These are phyloP conservation scores for Allium fistulosum DNA, from an alignment of 106 monocot species.

Conservation along the genomic window DNA sequence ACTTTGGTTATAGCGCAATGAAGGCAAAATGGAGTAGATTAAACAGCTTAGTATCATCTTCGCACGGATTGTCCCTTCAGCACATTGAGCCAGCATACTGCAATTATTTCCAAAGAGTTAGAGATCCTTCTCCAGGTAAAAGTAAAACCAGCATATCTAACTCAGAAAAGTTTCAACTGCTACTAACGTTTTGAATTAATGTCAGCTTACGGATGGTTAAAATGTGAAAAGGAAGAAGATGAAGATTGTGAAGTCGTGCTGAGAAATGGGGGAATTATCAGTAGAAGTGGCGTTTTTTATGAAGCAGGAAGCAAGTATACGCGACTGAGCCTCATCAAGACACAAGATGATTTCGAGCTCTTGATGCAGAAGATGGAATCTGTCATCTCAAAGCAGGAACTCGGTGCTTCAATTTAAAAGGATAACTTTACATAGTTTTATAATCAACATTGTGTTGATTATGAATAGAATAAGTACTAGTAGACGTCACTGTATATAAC, in stretches of 20 bases:
- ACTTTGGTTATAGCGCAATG: slow-evolving; percentile 32
- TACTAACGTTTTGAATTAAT: neutral
- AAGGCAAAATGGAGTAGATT: slow-evolving; percentile 47
- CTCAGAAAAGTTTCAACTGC: neutral
- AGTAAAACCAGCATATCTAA: too few species aligned
- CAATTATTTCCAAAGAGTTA: slow-evolving; percentile 50
- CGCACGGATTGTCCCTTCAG: slow-evolving; percentile 68
- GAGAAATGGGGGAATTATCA: slow-evolving; percentile 39
- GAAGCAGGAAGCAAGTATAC: slow-evolving; percentile 25
- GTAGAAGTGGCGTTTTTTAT: slow-evolving; percentile 16
- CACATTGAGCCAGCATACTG: slow-evolving; percentile 43
- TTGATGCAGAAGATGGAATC: slow-evolving; percentile 21
- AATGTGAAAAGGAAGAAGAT: slow-evolving; percentile 61
- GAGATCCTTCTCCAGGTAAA: slow-evolving; percentile 53
- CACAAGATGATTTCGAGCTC: slow-evolving; percentile 52
- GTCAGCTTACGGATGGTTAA: slow-evolving; percentile 85
- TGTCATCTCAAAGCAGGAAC: slow-evolving; percentile 8
- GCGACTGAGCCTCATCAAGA: slow-evolving; percentile 55
- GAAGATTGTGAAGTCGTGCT: slow-evolving; percentile 49
- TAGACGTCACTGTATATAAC: too few species aligned
- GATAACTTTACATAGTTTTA: neutral
- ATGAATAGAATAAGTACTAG: too few species aligned
- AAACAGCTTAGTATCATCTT: slow-evolving; percentile 33
- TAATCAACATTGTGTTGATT: neutral
- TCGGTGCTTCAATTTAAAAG: neutral